Percentiles rank a stretch among this genome's conserved stretches.
Evolutionary conservation across 768 basidiomycete genomes (phyloP).

Genomic region (Podaxis pistillaris): DNA sequence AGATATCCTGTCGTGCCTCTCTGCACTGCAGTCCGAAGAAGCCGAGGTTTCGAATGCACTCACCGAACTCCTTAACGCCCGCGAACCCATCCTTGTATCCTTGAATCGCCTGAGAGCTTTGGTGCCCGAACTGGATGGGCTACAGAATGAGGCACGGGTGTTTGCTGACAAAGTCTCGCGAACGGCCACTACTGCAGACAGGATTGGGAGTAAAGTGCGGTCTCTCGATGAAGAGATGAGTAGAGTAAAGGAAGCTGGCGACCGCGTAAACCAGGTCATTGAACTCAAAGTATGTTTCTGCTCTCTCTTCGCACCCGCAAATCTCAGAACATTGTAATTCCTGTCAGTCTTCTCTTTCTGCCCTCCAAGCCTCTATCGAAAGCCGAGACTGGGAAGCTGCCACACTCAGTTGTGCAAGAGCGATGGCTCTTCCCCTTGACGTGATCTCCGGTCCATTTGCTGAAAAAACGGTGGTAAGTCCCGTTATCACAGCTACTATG

Average conservation of each 20-base stretch:
- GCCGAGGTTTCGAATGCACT: slow-evolving; percentile 73
- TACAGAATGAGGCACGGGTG: slow-evolving; percentile 54
- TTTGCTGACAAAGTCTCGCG: slow-evolving; percentile 58
- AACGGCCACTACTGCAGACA: slow-evolving; percentile 79
- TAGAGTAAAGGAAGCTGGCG: slow-evolving; percentile 84
- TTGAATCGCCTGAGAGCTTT: slow-evolving; percentile 62
- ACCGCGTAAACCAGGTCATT: slow-evolving; percentile 89
- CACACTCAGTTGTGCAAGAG: slow-evolving; percentile 84
- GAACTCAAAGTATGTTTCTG: slow-evolving; percentile 78
- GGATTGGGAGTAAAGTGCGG: slow-evolving; percentile 90
- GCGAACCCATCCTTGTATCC: slow-evolving; percentile 62
- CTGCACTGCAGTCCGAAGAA: slow-evolving; percentile 75
- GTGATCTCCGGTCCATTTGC: slow-evolving; percentile 86
- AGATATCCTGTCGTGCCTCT: slow-evolving; percentile 74
- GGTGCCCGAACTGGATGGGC: slow-evolving; percentile 58
- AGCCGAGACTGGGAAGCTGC: slow-evolving; percentile 95
- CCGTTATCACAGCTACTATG: background rate
- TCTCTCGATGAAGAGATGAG: slow-evolving; percentile 92
- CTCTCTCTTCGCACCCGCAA: background rate
- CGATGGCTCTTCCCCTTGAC: slow-evolving; percentile 78
- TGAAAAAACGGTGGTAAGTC: slow-evolving; percentile 80
- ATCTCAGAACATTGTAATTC: slow-evolving; percentile 11
- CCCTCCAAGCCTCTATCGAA: slow-evolving; percentile 73
- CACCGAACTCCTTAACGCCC: slow-evolving; percentile 64
- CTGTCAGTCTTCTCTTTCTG: slow-evolving; percentile 37